Base-by-base conservation (phyloP, 2,329 filamentous ascomycete genomes). In the Bipolaris cookei region DNA sequence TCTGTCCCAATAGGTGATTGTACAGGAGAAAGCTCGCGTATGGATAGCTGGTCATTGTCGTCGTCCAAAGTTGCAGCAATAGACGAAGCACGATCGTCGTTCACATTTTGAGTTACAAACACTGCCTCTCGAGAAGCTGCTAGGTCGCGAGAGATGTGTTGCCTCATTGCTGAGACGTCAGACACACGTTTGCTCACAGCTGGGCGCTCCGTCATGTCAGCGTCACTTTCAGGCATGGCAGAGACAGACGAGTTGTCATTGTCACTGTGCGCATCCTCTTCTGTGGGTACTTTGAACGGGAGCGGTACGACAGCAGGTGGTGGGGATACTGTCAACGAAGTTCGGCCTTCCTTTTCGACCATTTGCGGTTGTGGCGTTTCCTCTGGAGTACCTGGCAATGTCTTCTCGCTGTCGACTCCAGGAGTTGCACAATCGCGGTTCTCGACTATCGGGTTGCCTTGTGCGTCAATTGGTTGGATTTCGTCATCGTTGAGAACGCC, bases 251-350 rank as follows among this genome's bases (percentile, higher is more conserved):
- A 44, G 32, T 68, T 71, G 23, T 84, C 82, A 18, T 83, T 82
- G 14, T 81, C 79, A n/a, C 59, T 65, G 18, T 58, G 44, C 6
- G 77, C 71, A 4, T 81, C 77, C 1, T 80, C 76, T 11, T 79
- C 76, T 18, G 75, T 73, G 0, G 86, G 86, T 1, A 90, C 78
- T 8, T 72, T 82, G 73, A 91, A 90, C 0, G 89, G 89, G 1
- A 91, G 78, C 14, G 89, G 87, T 0, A 90, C 77, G 34, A 91
- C 79, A 6, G 82, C 76, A 3, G 85, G 85, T n/a, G 74, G 73
- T 25, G 83, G 77, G 13, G 79, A 73, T 4, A 76, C 76, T 1
- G 78, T 77, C 59, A 56, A 58, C 8, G 58, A 37, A 70, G 71
- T 66, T 46, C 61, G 63, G 51, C 65, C 73, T 45, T 56, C 62